Base-by-base conservation (phyloP, 768 basidiomycete species). In the Tephrocybe sp. region DNA sequence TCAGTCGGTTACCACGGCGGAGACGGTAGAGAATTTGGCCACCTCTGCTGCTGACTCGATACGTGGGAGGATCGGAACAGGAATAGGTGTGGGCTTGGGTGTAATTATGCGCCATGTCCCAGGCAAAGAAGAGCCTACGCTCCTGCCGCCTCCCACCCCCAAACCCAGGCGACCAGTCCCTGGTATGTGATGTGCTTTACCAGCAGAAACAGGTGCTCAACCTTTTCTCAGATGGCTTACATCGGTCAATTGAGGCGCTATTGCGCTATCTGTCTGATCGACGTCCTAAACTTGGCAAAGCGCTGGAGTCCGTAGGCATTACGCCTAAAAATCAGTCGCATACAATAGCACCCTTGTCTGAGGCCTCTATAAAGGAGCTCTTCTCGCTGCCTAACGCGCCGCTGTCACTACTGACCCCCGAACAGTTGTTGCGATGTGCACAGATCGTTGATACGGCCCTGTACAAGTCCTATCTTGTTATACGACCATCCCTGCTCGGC, bases 381-480 rank as follows among this genome's bases (percentile, higher is more conserved):
- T 85, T 93, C 45, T 74, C 76, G 0, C 70, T 95, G 9, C 95
- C 96, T 0, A 85, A 90, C 53, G 76, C 82, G 0, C 85, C 92
- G 0, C 71, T 94, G 39, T 71, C 81, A 0, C 74, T 80, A 3
- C 73, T 98, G 18, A 86, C 83, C 0, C 87, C 94, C 2, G 90
- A 90, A 53, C 88, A 97, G 56, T 76, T 98, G 5, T 74, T 95
- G 32, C 80, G 91, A 17, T 91, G 88, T 50, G 93, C 94, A 0
- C 95, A 98, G 69, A 85, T 98, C 28, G 89, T 98, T 21, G 93
- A 98, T 61, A 98, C 97, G 1, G 95, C 91, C 8, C 71, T 98
- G 57, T 94, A 98, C 70, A 96, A 97, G 69, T 85, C 88, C 2
- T 97, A 96, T 66, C 71, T 98, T 18, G 77, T 91, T 18, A 86